Evolutionary conservation across 2,329 filamentous ascomycete species (phyloP), one percentile per base, ranked within the genome.

Genomic region (Lecanicillium sp.): DNA sequence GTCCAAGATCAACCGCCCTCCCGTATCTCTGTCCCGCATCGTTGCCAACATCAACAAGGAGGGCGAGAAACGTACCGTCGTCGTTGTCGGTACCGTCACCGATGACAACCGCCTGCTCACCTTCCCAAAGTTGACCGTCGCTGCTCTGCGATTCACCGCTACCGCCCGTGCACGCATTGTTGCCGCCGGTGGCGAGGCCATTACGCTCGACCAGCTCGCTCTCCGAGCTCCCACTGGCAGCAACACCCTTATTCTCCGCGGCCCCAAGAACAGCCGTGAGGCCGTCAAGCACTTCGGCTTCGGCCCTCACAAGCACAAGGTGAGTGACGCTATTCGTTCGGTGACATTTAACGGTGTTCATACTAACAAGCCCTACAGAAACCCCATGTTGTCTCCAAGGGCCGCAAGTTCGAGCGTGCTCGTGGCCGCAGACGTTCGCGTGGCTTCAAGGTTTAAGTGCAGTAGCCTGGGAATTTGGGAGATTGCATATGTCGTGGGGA

Each of bases 261-360:
- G 92, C 51, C 89, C 92, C 69, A 98, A 95, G 87, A 96, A 96
- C 73, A 69, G 87, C 57, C 83, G 92, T 65, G 92, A 98, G 81
- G 86, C 92, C 49, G 75, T 96, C 69, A 96, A 94, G 85, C 94
- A 98, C 77, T 98, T 98, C 65, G 92, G 94, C 65, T 85, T 98
- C 58, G 94, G 92, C 54, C 92, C 92, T 52, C 92, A 98, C 81
- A 89, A 81, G 70, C 75, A 94, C 83, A 98, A 96, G 85, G 85
- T 87, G 67, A 53, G 74, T 62, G 20, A 33, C 15, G n/a, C 12
- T 29, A 11, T 15, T 20, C 19, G 9, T 32, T 25, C 16, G 7
- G 15, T 29, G 9, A 29, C 18, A 18, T 20, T 17, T 29, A 13
- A 12, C 22, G 13, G 14, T 36, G 13, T 18, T 29, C 36, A 37